These are phyloP conservation scores for Sporothrix variecibatus DNA, from an alignment of 2,329 filamentous ascomycete genomes.

Conservation along the genomic window DNA sequence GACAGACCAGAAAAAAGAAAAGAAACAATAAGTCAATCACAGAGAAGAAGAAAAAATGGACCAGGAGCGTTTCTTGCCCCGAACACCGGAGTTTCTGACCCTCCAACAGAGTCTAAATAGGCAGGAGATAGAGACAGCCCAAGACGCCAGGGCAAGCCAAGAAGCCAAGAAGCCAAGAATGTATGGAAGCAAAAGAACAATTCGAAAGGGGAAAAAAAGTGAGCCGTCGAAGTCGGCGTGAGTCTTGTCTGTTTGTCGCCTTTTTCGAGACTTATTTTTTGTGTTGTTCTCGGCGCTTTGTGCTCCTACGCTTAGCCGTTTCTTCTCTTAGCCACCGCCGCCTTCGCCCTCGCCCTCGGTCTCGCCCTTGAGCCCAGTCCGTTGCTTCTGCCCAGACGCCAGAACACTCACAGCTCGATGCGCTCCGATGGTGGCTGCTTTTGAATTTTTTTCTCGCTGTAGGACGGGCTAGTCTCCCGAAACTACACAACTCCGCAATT, in stretches of 20 bases:
- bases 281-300: background rate
- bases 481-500: slow-evolving; percentile 17
- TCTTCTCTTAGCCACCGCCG: background rate
- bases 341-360: background rate
- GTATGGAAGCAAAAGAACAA: slow-evolving; percentile 4
- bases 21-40: background rate
- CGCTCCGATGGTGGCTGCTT: background rate
- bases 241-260: background rate
- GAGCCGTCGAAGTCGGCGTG: background rate
- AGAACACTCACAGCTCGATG: background rate
- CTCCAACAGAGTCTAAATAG: background rate
- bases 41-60: background rate
- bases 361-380: background rate
- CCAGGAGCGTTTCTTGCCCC: background rate
- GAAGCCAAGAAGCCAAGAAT: slow-evolving; percentile 8
- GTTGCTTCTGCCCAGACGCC: background rate
- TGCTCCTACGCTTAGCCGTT: background rate
- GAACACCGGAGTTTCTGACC: slow-evolving; percentile 11
- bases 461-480: background rate
- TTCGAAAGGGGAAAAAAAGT: background rate
- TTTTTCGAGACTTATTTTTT: background rate
- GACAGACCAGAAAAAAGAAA: background rate
- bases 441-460: background rate
- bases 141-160: background rate
- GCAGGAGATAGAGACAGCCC: background rate